Evolutionary conservation across 192 early-diverging fungal genomes (phyloP), one percentile per base, ranked within the genome.

Genomic region (Chytriomyces hyalinus): DNA sequence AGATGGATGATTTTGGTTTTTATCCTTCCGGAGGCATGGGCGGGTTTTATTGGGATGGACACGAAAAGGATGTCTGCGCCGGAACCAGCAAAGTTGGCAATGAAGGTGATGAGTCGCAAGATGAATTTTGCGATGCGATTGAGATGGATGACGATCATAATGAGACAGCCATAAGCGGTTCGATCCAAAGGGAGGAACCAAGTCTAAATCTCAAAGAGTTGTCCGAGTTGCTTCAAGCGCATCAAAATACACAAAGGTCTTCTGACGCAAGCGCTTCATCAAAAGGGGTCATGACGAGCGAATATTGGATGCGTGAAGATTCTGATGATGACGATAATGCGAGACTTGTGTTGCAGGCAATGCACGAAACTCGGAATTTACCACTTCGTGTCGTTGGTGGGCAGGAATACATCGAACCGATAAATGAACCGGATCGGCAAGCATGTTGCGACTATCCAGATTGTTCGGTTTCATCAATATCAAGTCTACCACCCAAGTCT

Each of bases 1-100:
- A 95, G 67, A 92, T 97, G 90, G 95, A 97, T 75, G 93, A 96
- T 74, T 87, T 93, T 1, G 84, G 90, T 13, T 96, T 96, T 75
- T 93, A 90, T 79, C 80, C 83, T 28, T 65, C 51, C 0, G 74
- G 75, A 9, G 80, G 78, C 1, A 46, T 57, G 8, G 80, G 80
- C 10, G 83, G 83, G 10, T 81, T 81, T 69, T 84, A 81, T 63
- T 80, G 83, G 80, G 79, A 70, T 45, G 81, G 74, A 43, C 76
- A 78, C 17, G 81, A 83, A 9, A 81, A 79, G 43, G 79, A 72
- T 36, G 75, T 49, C 36, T 36, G 4, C 36, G n/a, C 57, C 20
- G 22, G 84, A 49, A 47, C 78, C 80, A 53, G 77, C 10, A 69
- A 65, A 1, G 60, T 49, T 6, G 67, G 79, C 36, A 78, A 80